Percentiles rank a stretch among this genome's conserved stretches.
Evolutionary conservation across 805 yeast species (phyloP).

Genomic region (Candida wancherniae): DNA sequence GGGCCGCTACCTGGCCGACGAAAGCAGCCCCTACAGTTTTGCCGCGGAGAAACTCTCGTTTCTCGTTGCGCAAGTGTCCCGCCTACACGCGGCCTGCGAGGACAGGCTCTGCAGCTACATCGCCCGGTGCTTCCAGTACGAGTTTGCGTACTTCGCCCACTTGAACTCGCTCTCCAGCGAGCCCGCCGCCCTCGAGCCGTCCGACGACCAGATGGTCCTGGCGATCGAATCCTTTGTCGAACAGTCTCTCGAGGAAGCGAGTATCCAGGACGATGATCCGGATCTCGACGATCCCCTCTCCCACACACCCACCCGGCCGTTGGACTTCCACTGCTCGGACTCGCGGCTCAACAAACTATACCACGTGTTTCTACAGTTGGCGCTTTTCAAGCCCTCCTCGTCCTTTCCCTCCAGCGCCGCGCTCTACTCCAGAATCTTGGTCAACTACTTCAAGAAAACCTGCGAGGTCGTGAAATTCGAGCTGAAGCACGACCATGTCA

Average conservation of each 20-base stretch:
- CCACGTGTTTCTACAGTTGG: constrained; percentile 20
- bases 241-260: too few species aligned
- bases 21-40: too few species aligned
- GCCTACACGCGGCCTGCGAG: too few species aligned
- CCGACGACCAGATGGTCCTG: constrained; percentile 19
- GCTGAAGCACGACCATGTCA: constrained; percentile 10
- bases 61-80: too few species aligned
- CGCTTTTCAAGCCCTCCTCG: constrained; percentile 14
- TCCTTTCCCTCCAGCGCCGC: constrained; percentile 9
- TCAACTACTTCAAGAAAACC: constrained; percentile 18
- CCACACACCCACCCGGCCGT: too few species aligned
- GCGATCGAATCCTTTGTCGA: constrained; percentile 20
- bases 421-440: constrained; percentile 20
- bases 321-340: constrained; percentile 17
- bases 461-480: constrained; percentile 19
- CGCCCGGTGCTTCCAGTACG: constrained; percentile 15
- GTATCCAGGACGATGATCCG: too few species aligned
- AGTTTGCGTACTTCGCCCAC: constrained; percentile 1
- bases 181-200: constrained; percentile 10
- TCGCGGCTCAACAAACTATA: constrained; percentile 19
- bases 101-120: too few species aligned
- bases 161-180: neutral
- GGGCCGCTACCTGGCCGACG: too few species aligned
- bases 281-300: too few species aligned
- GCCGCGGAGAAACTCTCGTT: too few species aligned